Conservation (phyloP, 192 early-diverging fungal species). For the Dissophora ornata region DNA sequence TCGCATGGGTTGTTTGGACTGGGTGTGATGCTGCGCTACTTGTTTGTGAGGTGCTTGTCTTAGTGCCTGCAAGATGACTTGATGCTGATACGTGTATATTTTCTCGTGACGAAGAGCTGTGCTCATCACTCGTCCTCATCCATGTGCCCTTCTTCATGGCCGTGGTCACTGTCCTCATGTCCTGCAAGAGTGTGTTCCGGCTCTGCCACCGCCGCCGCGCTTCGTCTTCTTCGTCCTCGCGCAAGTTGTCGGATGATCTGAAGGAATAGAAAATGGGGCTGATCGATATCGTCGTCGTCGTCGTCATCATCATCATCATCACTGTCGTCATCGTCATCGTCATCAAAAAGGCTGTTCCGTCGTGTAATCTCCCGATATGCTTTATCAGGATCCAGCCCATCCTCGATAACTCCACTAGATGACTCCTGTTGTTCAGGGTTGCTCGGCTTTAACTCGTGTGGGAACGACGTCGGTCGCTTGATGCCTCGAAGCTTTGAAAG, state of each 20-base stretch:
- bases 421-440: too few relatives aligned
- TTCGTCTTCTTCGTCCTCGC: neutral
- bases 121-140: constrained; percentile 9
- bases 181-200: too few relatives aligned
- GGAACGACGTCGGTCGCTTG: neutral
- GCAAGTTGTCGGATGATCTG: constrained; percentile 25
- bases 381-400: constrained; percentile 20
- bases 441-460: constrained; percentile 15
- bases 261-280: constrained; percentile 10
- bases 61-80: too few relatives aligned
- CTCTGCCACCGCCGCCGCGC: neutral
- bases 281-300: neutral
- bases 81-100: too few relatives aligned
- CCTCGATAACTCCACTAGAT: neutral
- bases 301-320: constrained; percentile 17
- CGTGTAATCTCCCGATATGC: neutral
- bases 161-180: constrained; percentile 1
- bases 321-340: constrained; percentile 3
- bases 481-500: constrained; percentile 41
- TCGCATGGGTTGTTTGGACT: too few relatives aligned
- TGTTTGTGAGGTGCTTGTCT: too few relatives aligned
- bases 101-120: too few relatives aligned
- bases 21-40: too few relatives aligned
- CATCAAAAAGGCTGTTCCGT: neutral
- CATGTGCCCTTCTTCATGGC: neutral